Conservation (phyloP, 768 basidiomycete genomes). For the Vararia minispora region DNA sequence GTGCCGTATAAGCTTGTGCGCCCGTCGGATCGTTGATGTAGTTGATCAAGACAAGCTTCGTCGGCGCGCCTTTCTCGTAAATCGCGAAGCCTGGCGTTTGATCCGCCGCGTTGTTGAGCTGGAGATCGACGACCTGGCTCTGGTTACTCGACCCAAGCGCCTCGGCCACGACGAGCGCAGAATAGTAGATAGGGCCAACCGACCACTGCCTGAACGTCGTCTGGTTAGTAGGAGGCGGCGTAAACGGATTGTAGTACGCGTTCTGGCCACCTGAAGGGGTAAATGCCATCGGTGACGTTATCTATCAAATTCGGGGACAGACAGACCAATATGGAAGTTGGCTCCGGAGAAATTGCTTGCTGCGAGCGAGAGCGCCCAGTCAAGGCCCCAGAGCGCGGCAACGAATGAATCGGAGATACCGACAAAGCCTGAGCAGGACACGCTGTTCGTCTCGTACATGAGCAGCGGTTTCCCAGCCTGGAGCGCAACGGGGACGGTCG, state of each 20-base stretch:
- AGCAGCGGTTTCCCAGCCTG: constrained; percentile 30
- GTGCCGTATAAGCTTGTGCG: constrained; percentile 39
- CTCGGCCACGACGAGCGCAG: constrained; percentile 61
- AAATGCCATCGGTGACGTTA: no score
- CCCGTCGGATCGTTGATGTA: constrained; percentile 53
- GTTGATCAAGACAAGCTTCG: constrained; percentile 62
- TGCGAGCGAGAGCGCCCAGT: constrained; percentile 43
- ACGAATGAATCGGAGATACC: constrained; percentile 49
- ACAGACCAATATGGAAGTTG: constrained; percentile 39
- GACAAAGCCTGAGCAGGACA: constrained; percentile 36
- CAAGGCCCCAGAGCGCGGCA: constrained; percentile 41
- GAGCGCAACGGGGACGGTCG: constrained; percentile 31
- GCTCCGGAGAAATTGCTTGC: constrained; percentile 33
- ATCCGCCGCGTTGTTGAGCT: constrained; percentile 35
- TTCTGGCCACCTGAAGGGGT: constrained; percentile 58
- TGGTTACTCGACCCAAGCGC: constrained; percentile 52
- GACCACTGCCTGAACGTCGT: constrained; percentile 58
- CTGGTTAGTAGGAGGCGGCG: constrained; percentile 44
- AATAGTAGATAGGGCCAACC: constrained; percentile 63
- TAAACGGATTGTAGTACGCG: constrained; percentile 46
- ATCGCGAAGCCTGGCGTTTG: constrained; percentile 59
- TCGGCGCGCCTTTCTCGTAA: constrained; percentile 57
- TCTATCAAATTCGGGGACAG: no score
- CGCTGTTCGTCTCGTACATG: constrained; percentile 51
- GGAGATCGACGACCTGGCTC: constrained; percentile 58